Evolutionary conservation across 768 basidiomycete species (phyloP).

Genomic region (Goffeauzyma gilvescens): DNA sequence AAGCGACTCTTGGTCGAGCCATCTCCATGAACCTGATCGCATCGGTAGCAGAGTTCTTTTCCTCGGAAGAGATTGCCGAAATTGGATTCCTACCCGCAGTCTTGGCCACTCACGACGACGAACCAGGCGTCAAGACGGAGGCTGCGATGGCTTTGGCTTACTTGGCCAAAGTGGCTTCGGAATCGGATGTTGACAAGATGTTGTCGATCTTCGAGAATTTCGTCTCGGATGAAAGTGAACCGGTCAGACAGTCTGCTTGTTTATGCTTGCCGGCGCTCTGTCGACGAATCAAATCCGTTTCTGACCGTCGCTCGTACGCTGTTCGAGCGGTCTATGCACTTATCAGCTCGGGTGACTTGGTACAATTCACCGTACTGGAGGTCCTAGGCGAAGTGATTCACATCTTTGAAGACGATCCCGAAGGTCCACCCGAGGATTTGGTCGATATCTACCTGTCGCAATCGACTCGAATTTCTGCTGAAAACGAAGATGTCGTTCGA

Average conservation of each 20-base stretch:
- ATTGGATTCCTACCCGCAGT: constrained; percentile 33
- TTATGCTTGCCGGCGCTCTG: constrained; percentile 69
- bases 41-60: constrained; percentile 46
- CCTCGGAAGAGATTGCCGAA: constrained; percentile 15
- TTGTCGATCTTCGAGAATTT: constrained; percentile 60
- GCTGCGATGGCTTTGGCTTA: constrained; percentile 75
- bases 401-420: constrained; percentile 45
- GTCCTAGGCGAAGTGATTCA: constrained; percentile 74
- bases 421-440: constrained; percentile 54
- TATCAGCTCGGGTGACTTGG: constrained; percentile 31
- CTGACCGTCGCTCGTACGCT: constrained; percentile 46
- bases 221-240: constrained; percentile 49
- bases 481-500: constrained; percentile 2
- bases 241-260: constrained; percentile 71
- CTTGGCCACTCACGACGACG: constrained; percentile 49
- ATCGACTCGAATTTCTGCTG: background rate
- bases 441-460: constrained; percentile 48
- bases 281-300: constrained; percentile 41
- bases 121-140: constrained; percentile 33
- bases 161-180: constrained; percentile 67
- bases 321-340: constrained; percentile 48
- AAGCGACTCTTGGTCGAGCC: constrained; percentile 65
- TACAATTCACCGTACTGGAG: constrained; percentile 64
- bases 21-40: constrained; percentile 89
- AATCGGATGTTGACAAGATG: constrained; percentile 46